These are phyloP conservation scores for Sclerotiophoma versabilis DNA, from an alignment of 2,329 filamentous ascomycete genomes.

Conservation along the genomic window DNA sequence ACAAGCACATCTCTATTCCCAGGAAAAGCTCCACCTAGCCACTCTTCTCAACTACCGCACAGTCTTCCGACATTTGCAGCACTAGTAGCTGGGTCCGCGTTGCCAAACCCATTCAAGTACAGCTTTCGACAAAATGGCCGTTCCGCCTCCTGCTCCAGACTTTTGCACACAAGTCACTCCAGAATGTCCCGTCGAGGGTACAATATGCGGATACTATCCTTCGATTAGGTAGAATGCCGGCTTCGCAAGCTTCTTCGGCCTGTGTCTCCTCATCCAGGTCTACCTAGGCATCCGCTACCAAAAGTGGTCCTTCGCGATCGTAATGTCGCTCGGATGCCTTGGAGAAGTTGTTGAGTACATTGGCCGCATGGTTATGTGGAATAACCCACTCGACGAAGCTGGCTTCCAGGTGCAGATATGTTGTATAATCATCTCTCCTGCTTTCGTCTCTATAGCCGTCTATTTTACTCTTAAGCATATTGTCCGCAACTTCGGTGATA, in stretches of 20 bases:
- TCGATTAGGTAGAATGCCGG: slow-evolving; percentile 58
- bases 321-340: slow-evolving; percentile 55
- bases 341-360: slow-evolving; percentile 64
- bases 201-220: slow-evolving; percentile 62
- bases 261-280: slow-evolving; percentile 58
- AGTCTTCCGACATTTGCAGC: no score
- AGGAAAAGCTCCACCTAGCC: no score
- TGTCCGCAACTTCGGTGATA: slow-evolving; percentile 59
- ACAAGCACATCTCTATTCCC: no score
- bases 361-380: slow-evolving; percentile 60
- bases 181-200: slow-evolving; percentile 54
- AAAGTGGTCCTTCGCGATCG: slow-evolving; percentile 62
- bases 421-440: slow-evolving; percentile 64
- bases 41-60: no score
- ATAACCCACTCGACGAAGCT: slow-evolving; percentile 59
- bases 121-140: slow-evolving; percentile 3
- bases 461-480: slow-evolving; percentile 64
- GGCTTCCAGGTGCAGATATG: slow-evolving; percentile 61
- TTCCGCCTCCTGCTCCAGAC: slow-evolving; percentile 16
- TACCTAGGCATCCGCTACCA: slow-evolving; percentile 57
- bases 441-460: slow-evolving; percentile 62
- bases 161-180: slow-evolving; percentile 23
- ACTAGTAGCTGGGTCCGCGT: no score
- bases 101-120: no score
- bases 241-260: slow-evolving; percentile 59